Evolutionary conservation across 169 alveolate genomes (phyloP), one percentile per base, ranked within the genome.

Genomic region (Plasmodium blacklocki): DNA sequence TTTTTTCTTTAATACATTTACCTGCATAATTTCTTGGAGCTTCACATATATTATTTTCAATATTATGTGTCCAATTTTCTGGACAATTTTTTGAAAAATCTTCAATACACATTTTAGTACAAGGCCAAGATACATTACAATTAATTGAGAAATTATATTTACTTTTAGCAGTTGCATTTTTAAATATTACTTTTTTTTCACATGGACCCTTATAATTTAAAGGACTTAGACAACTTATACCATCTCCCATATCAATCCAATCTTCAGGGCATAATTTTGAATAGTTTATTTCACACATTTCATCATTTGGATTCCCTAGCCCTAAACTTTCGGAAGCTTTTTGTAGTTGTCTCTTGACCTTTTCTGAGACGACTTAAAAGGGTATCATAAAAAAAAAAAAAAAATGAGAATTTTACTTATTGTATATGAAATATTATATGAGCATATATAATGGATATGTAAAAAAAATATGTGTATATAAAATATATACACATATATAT

Each of bases 221-320:
- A 18, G 92, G 92, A 71, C 92, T 85, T 56, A 85, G 32, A 63
- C 92, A 90, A 73, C 18, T 83, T 50, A 29, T 58, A 29, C 80
- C 89, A 49, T 90, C 85, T 50, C 89, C 88, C 23, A 73, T 72
- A 47, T 75, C 73, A 2, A 86, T 89, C 96, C 96, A 94, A 80
- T 92, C 92, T 29, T 92, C 94, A 14, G 96, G 96, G 32, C 96
- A 94, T 60, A 94, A 85, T 66, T 91, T 89, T 6, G 95, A 54
- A 54, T 87, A 94, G 71, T 94, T 93, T 7, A 89, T 71, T 43
- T 92, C 95, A 76, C 96, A 94, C 21, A 66, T 56, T 21, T 76
- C 93, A 6, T 76, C 89, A 3, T 71, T 89, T 19, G 94, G 94
- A 12, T 76, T 67, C 21, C 85, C 90, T 59, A 94, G 49, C 0